These are phyloP conservation scores for Nicotiana knightiana DNA, from an alignment of 257 asterid species.

Conservation along the genomic window DNA sequence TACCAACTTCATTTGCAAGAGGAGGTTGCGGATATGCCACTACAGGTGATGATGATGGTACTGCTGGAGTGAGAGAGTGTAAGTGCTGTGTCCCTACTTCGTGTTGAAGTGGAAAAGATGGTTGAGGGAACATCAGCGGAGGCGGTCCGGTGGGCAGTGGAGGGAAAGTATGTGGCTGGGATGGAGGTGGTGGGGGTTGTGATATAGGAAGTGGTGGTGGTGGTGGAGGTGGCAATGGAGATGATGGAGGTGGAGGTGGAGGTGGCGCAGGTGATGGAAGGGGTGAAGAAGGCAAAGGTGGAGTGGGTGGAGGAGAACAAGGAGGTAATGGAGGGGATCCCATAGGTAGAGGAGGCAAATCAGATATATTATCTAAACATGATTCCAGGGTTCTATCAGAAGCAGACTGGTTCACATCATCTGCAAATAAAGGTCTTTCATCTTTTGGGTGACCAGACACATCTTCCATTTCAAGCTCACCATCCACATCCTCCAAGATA, in stretches of 20 bases:
- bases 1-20: constrained; percentile 39
- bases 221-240: constrained; percentile 35
- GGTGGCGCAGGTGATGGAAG: constrained; percentile 45
- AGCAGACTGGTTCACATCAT: constrained; percentile 23
- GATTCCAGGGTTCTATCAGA: constrained; percentile 28
- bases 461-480: constrained; percentile 99
- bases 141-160: constrained; percentile 48
- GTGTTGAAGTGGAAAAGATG: constrained; percentile 52
- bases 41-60: constrained; percentile 36
- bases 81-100: constrained; percentile 40
- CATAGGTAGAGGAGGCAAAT: constrained; percentile 57
- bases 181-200: constrained; percentile 39
- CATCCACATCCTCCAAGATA: constrained; percentile 91
- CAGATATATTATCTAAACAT: constrained; percentile 27
- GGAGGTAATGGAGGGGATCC: constrained; percentile 90
- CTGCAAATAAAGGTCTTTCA: constrained; percentile 32
- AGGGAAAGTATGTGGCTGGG: constrained; percentile 40
- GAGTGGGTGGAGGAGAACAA: constrained; percentile 78
- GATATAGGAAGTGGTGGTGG: constrained; percentile 25
- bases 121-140: constrained; percentile 45
- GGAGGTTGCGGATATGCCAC: constrained; percentile 43
- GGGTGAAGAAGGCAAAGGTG: constrained; percentile 82
- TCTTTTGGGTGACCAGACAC: constrained; percentile 75
- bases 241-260: constrained; percentile 35
- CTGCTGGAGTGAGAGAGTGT: constrained; percentile 34